Base-by-base conservation (phyloP, 345 rosid genomes). In the Odontarrhena argentea region DNA sequence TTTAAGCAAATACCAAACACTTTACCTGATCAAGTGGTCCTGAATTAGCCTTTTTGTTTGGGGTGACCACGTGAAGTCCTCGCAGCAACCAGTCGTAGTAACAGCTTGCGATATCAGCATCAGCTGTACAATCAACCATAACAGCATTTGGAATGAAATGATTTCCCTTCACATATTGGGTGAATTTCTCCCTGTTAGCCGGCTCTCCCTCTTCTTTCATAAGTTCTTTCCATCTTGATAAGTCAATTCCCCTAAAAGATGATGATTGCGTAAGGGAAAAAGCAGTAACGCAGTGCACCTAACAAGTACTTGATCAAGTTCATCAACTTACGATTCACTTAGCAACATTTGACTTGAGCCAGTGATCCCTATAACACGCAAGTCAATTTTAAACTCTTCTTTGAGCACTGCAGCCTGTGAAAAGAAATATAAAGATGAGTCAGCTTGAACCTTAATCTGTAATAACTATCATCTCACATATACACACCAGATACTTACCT, bases 111-210 rank as follows among this genome's bases (percentile, higher is more conserved):
- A 93, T 69, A 60, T 25, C 71, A 32, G 98, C 81, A 64, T 93
- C 94, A 41, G 98, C 94, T 6, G 98, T 90, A 71, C 98, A 93
- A 73, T 93, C 98, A 56, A 93, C 98, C 71, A 93, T 54, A 60
- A 82, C 95, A 15, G 91, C 85, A 75, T 93, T 93, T 58, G 97
- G 97, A 76, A 93, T 79, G 77, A 85, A 90, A 82, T 86, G 92
- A 67, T 90, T 93, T 72, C 87, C 96, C 68, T 77, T 88, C 63
- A 93, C 92, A 73, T 78, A 84, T 41, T 79, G 88, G 36, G 84
- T 75, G 74, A 93, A 86, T 76, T 86, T 90, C 76, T 81, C 97
- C 73, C 86, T 58, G 71, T 86, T 84, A 70, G 95, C 86, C 28
- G 65, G 72, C 81, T 88, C 87, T 48, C 96, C 94, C 42, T 80